Conservation (phyloP, 148 eudicot species). For the Rheum nobile region DNA sequence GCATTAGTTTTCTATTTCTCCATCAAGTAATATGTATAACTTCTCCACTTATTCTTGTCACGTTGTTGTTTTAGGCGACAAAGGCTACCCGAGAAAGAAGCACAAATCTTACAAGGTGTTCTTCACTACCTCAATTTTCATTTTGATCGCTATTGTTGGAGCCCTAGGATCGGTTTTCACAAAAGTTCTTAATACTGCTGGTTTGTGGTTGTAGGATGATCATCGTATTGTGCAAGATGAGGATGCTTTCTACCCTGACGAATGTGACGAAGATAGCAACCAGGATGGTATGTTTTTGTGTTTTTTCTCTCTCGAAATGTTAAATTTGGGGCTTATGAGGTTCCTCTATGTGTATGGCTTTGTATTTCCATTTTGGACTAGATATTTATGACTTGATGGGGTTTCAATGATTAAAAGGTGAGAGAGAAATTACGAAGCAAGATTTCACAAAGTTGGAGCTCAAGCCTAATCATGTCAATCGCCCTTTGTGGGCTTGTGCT, state of each 20-base stretch:
- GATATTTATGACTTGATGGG: constrained; percentile 2
- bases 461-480: constrained; percentile 75
- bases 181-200: not conserved
- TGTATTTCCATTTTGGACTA: too few species aligned
- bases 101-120: constrained; percentile 30
- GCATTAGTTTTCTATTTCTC: not conserved
- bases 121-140: not conserved
- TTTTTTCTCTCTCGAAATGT: too few species aligned
- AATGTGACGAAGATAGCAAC: constrained; percentile 33
- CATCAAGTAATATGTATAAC: not conserved
- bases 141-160: not conserved
- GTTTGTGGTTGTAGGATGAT: constrained; percentile 32
- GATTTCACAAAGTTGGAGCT: constrained; percentile 88
- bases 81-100: constrained; percentile 26
- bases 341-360: too few species aligned
- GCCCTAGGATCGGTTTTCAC: not conserved
- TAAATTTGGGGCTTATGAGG: too few species aligned
- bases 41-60: not conserved
- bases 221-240: constrained; percentile 30
- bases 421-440: constrained; percentile 51
- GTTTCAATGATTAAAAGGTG: constrained; percentile 12
- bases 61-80: constrained; percentile 20
- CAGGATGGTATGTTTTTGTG: constrained; percentile 29
- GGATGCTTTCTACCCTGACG: constrained; percentile 35
- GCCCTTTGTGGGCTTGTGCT: constrained; percentile 98